Conservation (phyloP, 805 yeast species). For the Nakazawaea pomicola region DNA sequence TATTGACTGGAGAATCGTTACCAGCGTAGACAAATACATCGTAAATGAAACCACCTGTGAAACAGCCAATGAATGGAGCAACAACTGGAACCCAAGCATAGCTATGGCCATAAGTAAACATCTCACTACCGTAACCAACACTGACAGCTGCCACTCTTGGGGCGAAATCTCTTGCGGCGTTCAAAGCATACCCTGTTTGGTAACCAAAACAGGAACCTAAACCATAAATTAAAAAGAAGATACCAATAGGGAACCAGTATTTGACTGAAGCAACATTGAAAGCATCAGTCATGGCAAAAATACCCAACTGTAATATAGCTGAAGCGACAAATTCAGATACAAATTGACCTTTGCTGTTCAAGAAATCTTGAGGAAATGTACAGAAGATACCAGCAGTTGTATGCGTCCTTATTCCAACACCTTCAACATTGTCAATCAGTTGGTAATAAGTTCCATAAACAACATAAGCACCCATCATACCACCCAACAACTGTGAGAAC, state of each 20-base stretch:
- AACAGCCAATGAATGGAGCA: conserved; percentile 44
- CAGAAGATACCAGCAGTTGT: conserved; percentile 41
- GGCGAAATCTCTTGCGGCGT: conserved; percentile 50
- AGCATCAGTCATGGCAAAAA: conserved; percentile 48
- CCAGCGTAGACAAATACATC: conserved; percentile 49
- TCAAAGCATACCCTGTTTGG: conserved; percentile 52
- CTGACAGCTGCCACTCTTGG: conserved; percentile 46
- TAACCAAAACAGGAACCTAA: conserved; percentile 45
- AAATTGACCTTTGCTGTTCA: conserved; percentile 39
- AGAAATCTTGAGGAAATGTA: conserved; percentile 36
- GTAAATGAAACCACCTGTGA: conserved; percentile 45
- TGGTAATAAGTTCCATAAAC: conserved; percentile 40
- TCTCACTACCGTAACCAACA: conserved; percentile 39
- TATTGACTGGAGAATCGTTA: conserved; percentile 46
- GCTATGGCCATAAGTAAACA: conserved; percentile 33
- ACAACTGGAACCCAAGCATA: conserved; percentile 52
- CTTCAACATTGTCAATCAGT: conserved; percentile 33
- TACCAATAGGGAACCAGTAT: conserved; percentile 40
- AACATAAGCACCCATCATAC: conserved; percentile 39
- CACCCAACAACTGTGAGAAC: conserved; percentile 45
- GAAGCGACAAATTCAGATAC: conserved; percentile 42
- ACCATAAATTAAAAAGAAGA: conserved; percentile 38
- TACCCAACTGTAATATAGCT: conserved; percentile 38
- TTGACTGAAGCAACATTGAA: conserved; percentile 39
- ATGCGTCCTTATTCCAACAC: conserved; percentile 25